Base-by-base conservation (phyloP, 805 yeast species). In the Candida xyloterini region DNA sequence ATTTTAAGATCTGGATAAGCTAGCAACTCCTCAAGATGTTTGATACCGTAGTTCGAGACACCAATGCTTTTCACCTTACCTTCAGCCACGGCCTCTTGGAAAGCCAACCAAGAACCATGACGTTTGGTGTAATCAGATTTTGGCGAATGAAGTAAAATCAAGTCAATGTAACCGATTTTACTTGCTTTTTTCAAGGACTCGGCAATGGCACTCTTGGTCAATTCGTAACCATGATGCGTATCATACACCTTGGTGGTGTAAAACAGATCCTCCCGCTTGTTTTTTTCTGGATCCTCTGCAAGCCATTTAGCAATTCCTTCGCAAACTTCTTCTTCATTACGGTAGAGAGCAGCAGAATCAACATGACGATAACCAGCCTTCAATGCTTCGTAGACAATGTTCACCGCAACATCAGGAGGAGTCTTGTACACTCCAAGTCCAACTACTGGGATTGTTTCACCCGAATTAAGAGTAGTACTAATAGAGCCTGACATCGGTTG, bases 301-400 rank as follows among this genome's bases (percentile, higher is more conserved):
- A 61, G 10, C 65, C 65, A 84, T 37, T 63, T 56, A 14, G 67
- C 59, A 30, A 84, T 74, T 5, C 83, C 93, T 33, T 71, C 67
- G 14, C 78, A 79, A 4, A 77, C 77, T 47, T 79, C 83, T 11
- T 48, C 48, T 56, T 84, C 87, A 62, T 85, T 85, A 9, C 66
- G 63, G 63, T 86, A 86, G n/a, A 60, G 59, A 8, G 71, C 78
- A 6, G 95, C 95, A 14, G 81, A 67, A 55, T 86, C 93, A 43
- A 85, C 65, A 53, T 81, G 91, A 49, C 93, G 73, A 58, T 82
- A 85, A 0, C 93, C 93, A 18, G 62, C 66, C 27, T 68, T 62
- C 45, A 84, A 67, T 1, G 91, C 91, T 26, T 68, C 57, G 51
- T 74, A 69, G 0, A 79, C 81, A 20, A 78, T 56, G 0, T 66